A percentile compares a stretch with the other conserved stretches of the same genome.
Conservation (phyloP, 2,329 filamentous ascomycete genomes). For the Arachnopeziza araneosa region DNA sequence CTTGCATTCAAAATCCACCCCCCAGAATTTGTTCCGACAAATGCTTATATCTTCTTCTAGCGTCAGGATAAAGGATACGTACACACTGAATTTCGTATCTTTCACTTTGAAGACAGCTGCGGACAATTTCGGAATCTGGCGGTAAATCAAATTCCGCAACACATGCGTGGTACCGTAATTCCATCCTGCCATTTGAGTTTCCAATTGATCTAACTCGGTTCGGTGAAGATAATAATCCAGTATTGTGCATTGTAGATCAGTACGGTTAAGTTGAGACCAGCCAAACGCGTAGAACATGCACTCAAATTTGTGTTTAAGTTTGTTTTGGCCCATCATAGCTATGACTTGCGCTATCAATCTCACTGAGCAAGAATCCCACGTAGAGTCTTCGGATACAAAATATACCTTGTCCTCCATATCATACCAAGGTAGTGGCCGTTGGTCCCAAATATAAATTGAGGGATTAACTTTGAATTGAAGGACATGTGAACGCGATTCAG, state of each 20-base stretch:
- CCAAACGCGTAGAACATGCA: not conserved
- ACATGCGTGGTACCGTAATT: not conserved
- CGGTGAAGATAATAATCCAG: not conserved
- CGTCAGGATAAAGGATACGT: not conserved
- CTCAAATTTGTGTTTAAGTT: not conserved
- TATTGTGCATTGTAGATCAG: not conserved
- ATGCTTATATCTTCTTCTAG: not conserved
- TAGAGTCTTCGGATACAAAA: slow-evolving; percentile 1
- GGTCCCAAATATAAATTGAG: slow-evolving; percentile 1
- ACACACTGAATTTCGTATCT: not conserved
- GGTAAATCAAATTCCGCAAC: not conserved
- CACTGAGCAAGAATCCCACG: not conserved
- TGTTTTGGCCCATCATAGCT: not conserved
- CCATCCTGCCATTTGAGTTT: not conserved
- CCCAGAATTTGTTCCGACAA: slow-evolving; percentile 5
- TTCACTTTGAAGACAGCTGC: not conserved
- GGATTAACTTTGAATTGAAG: not conserved
- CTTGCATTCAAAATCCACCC: not conserved
- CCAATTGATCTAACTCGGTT: not conserved
- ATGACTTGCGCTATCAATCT: not conserved
- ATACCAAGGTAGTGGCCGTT: slow-evolving; percentile 3
- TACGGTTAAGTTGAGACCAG: not conserved
- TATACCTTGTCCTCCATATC: slow-evolving; percentile 2
- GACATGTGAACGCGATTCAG: slow-evolving; percentile 3
- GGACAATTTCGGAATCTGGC: not conserved